Evolutionary conservation across 495 filamentous ascomycete species (phyloP), one percentile per base, ranked within the genome.

Genomic region (Letharia lupina): DNA sequence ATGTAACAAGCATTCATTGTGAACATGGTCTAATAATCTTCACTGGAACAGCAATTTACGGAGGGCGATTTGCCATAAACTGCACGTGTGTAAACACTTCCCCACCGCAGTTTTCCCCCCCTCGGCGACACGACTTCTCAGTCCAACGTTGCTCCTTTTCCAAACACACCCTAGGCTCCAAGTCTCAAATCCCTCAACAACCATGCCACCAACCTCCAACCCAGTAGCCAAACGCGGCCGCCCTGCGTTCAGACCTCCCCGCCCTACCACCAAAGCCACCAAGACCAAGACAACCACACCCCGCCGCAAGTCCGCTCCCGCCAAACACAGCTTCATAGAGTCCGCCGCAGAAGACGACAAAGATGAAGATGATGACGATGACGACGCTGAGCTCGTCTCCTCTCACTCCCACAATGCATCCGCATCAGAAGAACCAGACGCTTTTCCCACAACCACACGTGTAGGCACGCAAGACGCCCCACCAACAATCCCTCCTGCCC

Each of bases 81-180:
- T 48, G 79, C 82, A 96, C 92, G 78, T 88, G 92, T 2, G 92
- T 96, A 15, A 92, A 90, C 79, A 96, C 67, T 71, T 90, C 91
- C 2, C 94, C 94, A 61, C 92, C 75, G 0, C 94, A 28, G n/a
- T n/a, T n/a, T 96, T 89, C 56, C 81, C 83, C 93, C 84, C 79
- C 8, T 13, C 45, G 0, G n/a, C 15, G 10, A 15, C 4, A 28
- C 48, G 10, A 31, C 23, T 4, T 3, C 48, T 28, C 7, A 15
- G 8, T 23, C 23, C 9, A 12, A 52, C n/a, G 4, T 31, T 7
- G n/a, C 9, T 28, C 23, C 23, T 28, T 28, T 28, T 31, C 48
- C 45, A 47, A 10, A n/a, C 44, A 47, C 44, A 28, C 18, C 3
- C 15, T 47, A 18, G 23, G 23, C 18, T 63, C 15, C 45, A 41